Evolutionary conservation across 176 grass and related monocot species (phyloP).

Genomic region (Triticum turgidum): DNA sequence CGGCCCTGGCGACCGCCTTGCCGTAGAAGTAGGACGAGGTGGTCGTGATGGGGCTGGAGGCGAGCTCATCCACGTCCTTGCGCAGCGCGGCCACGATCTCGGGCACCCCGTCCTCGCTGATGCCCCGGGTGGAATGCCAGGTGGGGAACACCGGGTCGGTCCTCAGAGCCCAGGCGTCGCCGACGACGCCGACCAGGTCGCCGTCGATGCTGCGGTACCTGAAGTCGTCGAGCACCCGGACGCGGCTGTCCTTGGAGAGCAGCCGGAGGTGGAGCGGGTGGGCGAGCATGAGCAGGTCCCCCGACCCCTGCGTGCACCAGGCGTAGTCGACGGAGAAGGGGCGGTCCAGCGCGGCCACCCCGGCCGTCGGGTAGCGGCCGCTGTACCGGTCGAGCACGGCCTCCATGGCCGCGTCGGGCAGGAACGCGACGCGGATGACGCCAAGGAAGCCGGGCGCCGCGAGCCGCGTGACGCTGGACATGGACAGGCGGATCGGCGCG

Average conservation of each 20-base stretch:
- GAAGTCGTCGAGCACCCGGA: slow-evolving; percentile 58
- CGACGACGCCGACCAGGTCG: slow-evolving; percentile 79
- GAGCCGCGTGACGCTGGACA: slow-evolving; percentile 42
- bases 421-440: slow-evolving; percentile 60
- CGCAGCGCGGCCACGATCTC: slow-evolving; percentile 63
- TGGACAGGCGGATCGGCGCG: slow-evolving; percentile 53
- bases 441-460: slow-evolving; percentile 50
- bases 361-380: slow-evolving; percentile 66
- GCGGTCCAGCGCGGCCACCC: slow-evolving; percentile 51
- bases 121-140: slow-evolving; percentile 76
- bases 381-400: slow-evolving; percentile 64
- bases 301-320: slow-evolving; percentile 67
- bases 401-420: slow-evolving; percentile 68
- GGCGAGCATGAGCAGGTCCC: slow-evolving; percentile 80
- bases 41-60: slow-evolving; percentile 50
- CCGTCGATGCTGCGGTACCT: slow-evolving; percentile 93
- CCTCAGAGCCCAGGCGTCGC: slow-evolving; percentile 64
- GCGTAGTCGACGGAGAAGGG: slow-evolving; percentile 80
- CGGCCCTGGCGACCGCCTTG: slow-evolving; percentile 80
- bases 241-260: slow-evolving; percentile 40
- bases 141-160: slow-evolving; percentile 55
- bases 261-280: slow-evolving; percentile 84
- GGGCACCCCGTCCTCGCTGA: slow-evolving; percentile 52
- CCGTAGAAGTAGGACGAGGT: slow-evolving; percentile 95
- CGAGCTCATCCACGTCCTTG: slow-evolving; percentile 56